A percentile compares a stretch with the other conserved stretches of the same genome.
Evolutionary conservation across 805 yeast species (phyloP).

Genomic region (Lipomyces starkeyi): DNA sequence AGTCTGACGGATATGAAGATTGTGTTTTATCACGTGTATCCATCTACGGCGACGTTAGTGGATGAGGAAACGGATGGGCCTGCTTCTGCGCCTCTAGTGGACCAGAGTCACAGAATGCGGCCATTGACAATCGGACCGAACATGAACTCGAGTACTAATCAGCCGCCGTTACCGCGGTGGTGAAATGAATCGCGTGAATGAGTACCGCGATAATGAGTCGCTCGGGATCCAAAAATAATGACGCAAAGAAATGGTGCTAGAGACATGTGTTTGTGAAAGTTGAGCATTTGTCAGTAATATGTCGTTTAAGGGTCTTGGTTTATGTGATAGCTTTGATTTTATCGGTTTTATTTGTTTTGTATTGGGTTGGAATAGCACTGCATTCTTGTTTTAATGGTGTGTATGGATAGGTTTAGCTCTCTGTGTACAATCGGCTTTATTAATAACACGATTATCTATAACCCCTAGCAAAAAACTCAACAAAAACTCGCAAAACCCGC

Average conservation of each 20-base stretch:
- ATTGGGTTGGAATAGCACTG: background rate
- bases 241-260: too few species aligned
- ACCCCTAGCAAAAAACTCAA: too few species aligned
- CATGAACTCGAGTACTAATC: background rate
- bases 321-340: background rate
- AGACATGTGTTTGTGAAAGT: too few species aligned
- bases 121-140: background rate
- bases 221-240: too few species aligned
- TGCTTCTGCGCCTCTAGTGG: background rate
- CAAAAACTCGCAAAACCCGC: too few species aligned
- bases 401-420: background rate
- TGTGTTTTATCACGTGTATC: slow-evolving; percentile 20
- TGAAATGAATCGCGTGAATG: background rate
- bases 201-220: background rate
- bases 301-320: background rate
- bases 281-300: background rate
- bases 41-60: slow-evolving; percentile 18
- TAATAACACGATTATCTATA: background rate
- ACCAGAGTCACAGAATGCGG: background rate
- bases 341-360: background rate
- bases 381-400: background rate
- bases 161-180: background rate
- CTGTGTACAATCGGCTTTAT: background rate
- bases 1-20: slow-evolving; percentile 19
- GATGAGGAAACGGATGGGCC: slow-evolving; percentile 9